Percentiles rank a stretch among this genome's conserved stretches.
Evolutionary conservation across 2,329 filamentous ascomycete genomes (phyloP).

Genomic region (Hysterium pulicare): DNA sequence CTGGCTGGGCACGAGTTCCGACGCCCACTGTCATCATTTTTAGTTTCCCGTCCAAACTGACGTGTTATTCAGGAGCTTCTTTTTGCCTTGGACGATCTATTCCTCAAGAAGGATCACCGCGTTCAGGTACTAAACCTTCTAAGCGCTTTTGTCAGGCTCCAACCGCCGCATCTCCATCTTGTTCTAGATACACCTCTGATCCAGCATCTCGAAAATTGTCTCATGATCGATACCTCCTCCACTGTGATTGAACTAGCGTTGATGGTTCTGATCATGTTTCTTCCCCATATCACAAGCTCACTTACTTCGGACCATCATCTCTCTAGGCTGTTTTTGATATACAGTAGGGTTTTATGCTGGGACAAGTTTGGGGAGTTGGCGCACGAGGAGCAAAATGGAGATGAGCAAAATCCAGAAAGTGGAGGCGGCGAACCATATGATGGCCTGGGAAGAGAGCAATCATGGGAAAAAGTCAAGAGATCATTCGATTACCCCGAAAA

Average conservation of each 20-base stretch:
- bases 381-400: conserved; percentile 6
- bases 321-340: conserved; percentile 75
- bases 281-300: conserved; percentile 75
- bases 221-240: conserved; percentile 75
- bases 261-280: conserved; percentile 73
- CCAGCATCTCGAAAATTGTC: conserved; percentile 66
- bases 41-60: not conserved
- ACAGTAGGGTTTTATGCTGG: conserved; percentile 77
- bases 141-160: conserved; percentile 68
- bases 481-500: conserved; percentile 54
- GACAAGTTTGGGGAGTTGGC: conserved; percentile 49
- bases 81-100: conserved; percentile 60
- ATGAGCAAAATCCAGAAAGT: conserved; percentile 27
- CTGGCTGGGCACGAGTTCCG: no score
- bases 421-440: conserved; percentile 38
- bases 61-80: conserved; percentile 57
- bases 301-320: conserved; percentile 59
- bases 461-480: conserved; percentile 65
- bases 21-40: no score
- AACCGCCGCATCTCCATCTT: conserved; percentile 75
- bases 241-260: conserved; percentile 72
- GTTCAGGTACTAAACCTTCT: conserved; percentile 64
- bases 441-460: conserved; percentile 23
- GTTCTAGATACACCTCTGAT: conserved; percentile 71
- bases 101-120: conserved; percentile 63